Base-by-base conservation (phyloP, 176 grass and related monocot genomes). In the Ampelocalamus luodianensis region DNA sequence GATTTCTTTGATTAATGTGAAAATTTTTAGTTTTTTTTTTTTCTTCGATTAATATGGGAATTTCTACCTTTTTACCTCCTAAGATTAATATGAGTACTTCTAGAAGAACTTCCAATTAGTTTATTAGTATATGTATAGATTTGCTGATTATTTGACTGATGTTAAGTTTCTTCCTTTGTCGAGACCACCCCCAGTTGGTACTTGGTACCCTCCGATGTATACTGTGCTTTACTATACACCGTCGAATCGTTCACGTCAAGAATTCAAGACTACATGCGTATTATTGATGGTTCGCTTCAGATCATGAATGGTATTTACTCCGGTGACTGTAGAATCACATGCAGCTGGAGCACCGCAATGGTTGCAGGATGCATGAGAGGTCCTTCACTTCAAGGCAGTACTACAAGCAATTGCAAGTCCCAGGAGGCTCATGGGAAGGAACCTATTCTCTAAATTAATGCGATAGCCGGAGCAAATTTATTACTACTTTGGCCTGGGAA, bases 261-360 rank as follows among this genome's bases (percentile, higher is more conserved):
- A 81, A 80, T 54, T 80, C 18, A 80, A 68, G 29, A 27, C 29
- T 37, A 56, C 20, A 10, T 22, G 18, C 54, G 3, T 22, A 8
- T 29, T 29, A 29, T 29, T 29, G 65, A 42, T 53, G 20, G 18
- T 4, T 70, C n/a, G 23, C 9, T 22, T 17, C 22, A 50, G 24
- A 7, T 11, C 51, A 82, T 82, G 80, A 75, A 50, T 13, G 72
- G 8, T 48, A 3, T 58, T 43, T 56, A 46, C 63, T 81, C 4
- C 13, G n/a, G 3, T 12, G 54, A 71, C 54, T 63, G 76, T 64
- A 63, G 22, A 70, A 7, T 8, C 76, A 72, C 84, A 63, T 79
- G 84, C 42, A 10, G 67, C 20, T 17, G 64, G 12, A 11, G 37
- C 39, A 22, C 37, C 10, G 32, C 63, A 8, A 38, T 26, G 24